These are phyloP conservation scores for Fonsecaea erecta DNA, from an alignment of 2,329 filamentous ascomycete genomes.

Conservation along the genomic window DNA sequence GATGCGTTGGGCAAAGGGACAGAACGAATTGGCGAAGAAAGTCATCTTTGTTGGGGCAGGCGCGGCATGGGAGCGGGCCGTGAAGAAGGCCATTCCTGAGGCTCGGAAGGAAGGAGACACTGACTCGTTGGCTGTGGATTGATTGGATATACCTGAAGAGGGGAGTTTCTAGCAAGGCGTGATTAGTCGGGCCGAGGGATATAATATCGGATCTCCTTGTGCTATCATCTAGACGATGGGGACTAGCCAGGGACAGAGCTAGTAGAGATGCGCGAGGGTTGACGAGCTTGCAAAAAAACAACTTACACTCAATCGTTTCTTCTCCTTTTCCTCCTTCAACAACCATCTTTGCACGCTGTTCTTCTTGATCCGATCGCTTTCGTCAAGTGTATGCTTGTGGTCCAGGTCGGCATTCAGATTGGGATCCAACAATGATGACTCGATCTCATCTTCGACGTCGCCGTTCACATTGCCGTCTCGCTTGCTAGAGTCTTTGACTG, in stretches of 20 bases:
- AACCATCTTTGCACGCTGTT: slow-evolving; percentile 73
- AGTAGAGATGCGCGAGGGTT: neutral
- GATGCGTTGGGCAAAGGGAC: slow-evolving; percentile 83
- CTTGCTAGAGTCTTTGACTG: slow-evolving; percentile 30
- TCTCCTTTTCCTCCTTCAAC: slow-evolving; percentile 67
- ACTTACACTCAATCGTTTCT: slow-evolving; percentile 56
- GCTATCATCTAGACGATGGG: neutral
- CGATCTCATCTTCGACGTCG: slow-evolving; percentile 60
- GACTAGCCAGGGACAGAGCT: neutral
- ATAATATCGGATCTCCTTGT: neutral
- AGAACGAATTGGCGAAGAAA: slow-evolving; percentile 82
- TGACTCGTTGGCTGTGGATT: slow-evolving; percentile 21
- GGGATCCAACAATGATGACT: slow-evolving; percentile 47
- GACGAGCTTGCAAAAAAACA: neutral
- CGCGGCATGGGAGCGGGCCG: slow-evolving; percentile 70
- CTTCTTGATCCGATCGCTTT: slow-evolving; percentile 80
- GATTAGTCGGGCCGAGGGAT: neutral
- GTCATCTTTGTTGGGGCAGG: slow-evolving; percentile 67
- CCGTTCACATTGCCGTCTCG: slow-evolving; percentile 22
- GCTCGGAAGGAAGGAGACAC: slow-evolving; percentile 30
- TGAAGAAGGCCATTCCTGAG: slow-evolving; percentile 68
- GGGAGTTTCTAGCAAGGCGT: slow-evolving; percentile 21
- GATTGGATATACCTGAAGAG: slow-evolving; percentile 8
- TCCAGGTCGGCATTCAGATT: slow-evolving; percentile 59
- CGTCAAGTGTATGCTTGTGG: slow-evolving; percentile 74